Base-by-base conservation (phyloP, 2,329 filamentous ascomycete species). In the Phyllosticta capitalensis region DNA sequence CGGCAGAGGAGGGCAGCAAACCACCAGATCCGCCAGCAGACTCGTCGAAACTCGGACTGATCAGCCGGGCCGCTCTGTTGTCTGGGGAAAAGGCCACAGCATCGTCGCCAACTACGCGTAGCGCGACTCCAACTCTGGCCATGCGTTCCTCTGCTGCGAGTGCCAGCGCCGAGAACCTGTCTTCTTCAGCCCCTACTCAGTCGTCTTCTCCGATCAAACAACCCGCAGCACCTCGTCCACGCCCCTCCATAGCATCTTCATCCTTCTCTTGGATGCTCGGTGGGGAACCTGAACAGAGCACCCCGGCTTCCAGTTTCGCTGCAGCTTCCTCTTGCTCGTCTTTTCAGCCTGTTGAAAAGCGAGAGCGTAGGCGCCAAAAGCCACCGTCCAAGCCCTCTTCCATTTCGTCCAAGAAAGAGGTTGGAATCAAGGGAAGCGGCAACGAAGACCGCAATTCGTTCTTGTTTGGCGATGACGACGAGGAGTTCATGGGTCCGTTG, bases 181-280 rank as follows among this genome's bases (percentile, higher is more conserved):
- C 52, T 21, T 52, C 30, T 12, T 52, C 58, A 4, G 38, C 52
- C 17, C 21, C 58, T 5, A 52, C 55, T 9, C 54, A 38, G 12
- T 53, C 26, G 12, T 53, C 26, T 17, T 33, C 38, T 6, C 50
- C 51, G 14, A 17, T 45, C 1, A n/a, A 24, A 26, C 63, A 50
- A 64, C 65, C 3, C 71, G 58, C 66, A 67, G 53, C 72, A 73
- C 70, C 52, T 74, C 81, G 66, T n/a, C 64, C 83, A 20, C 80
- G 86, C 21, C 87, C 86, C 3, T 83, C 80, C 0, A 78, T 90
- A 33, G 86, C 86, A 1, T 86, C 89, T 64, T 90, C 88, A 7
- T 87, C 85, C 3, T 91, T 90, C 70, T 85, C 87, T 1, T 90
- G 86, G 86, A 91, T 91, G 87, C 77, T 91, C 4, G 71, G 70